Evolutionary conservation across 1,284 basidiomycete species (phyloP).

Genomic region (Meripilus lineatus): DNA sequence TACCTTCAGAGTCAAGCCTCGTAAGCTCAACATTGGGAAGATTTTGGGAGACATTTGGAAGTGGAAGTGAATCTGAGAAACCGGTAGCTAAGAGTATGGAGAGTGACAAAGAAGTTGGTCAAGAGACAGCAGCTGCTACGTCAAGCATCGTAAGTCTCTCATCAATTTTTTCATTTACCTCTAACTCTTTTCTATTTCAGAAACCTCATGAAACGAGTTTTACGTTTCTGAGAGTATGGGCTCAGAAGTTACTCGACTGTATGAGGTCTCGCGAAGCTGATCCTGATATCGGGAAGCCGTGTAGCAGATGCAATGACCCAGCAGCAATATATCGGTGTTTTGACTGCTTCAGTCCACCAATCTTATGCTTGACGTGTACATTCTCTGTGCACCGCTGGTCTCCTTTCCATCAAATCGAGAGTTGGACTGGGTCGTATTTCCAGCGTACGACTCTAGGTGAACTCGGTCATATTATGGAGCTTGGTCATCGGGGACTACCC

Average conservation of each 20-base stretch:
- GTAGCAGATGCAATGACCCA: not conserved
- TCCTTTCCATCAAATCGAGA: slow-evolving; percentile 8
- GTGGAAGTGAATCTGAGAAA: too few relatives aligned
- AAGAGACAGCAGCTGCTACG: too few relatives aligned
- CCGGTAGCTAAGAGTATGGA: too few relatives aligned
- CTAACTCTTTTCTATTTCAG: not conserved
- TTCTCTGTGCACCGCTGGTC: slow-evolving; percentile 4
- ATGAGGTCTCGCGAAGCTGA: slow-evolving; percentile 1
- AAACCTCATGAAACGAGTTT: not conserved
- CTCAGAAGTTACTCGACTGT: not conserved
- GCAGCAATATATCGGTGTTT: not conserved
- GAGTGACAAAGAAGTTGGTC: too few relatives aligned
- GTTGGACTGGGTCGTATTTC: slow-evolving; percentile 9
- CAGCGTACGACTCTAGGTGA: not conserved
- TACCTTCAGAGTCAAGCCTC: too few relatives aligned
- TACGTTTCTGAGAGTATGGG: not conserved
- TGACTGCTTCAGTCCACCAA: not conserved
- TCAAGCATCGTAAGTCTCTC: too few relatives aligned
- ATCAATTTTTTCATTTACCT: not conserved
- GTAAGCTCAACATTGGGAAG: too few relatives aligned
- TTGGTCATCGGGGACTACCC: slow-evolving; percentile 12
- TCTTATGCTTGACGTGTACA: not conserved
- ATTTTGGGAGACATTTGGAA: too few relatives aligned
- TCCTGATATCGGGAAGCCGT: slow-evolving; percentile 1
- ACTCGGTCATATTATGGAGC: slow-evolving; percentile 4